These are phyloP conservation scores for Cyberlindnera nakhonratchasimensis DNA, from an alignment of 805 yeast species.

Conservation along the genomic window DNA sequence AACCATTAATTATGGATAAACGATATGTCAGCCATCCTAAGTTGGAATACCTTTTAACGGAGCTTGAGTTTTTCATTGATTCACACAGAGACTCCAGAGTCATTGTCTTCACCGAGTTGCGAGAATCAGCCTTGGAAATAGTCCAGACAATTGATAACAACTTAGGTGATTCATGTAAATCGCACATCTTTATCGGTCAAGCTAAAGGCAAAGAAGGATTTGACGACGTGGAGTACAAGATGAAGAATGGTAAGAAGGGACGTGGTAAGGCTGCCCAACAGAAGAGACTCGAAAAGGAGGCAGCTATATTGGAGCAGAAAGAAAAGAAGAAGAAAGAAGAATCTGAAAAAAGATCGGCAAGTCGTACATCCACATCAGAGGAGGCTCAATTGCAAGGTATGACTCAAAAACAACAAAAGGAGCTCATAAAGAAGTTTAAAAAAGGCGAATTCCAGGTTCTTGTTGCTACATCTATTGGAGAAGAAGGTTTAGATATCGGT, in stretches of 20 bases:
- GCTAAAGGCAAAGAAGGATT: conserved; percentile 68
- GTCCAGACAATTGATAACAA: conserved; percentile 55
- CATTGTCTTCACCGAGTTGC: conserved; percentile 81
- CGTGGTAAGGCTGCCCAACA: conserved; percentile 36
- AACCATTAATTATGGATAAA: conserved; percentile 37
- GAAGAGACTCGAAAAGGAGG: conserved; percentile 32
- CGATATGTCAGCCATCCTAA: conserved; percentile 67
- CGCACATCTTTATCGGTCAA: conserved; percentile 94
- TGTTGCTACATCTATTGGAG: conserved; percentile 97
- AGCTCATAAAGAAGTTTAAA: conserved; percentile 70
- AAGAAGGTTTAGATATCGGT: conserved; percentile 97
- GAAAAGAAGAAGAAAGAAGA: conserved; percentile 32
- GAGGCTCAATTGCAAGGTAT: conserved; percentile 79
- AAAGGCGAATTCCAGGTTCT: conserved; percentile 70
- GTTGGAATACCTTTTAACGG: conserved; percentile 53
- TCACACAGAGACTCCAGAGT: conserved; percentile 57
- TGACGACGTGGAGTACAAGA: conserved; percentile 49
- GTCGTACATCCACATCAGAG: conserved; percentile 62
- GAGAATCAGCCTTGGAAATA: conserved; percentile 89
- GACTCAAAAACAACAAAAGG: conserved; percentile 86
- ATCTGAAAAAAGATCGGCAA: conserved; percentile 32
- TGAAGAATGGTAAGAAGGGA: conserved; percentile 43
- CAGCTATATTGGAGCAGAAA: conserved; percentile 29
- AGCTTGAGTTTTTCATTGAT: conserved; percentile 53
- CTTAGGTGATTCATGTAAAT: conserved; percentile 40